These are phyloP conservation scores for Blastocystis sp. DNA, from an alignment of 352 stramenopile genomes.

Conservation along the genomic window DNA sequence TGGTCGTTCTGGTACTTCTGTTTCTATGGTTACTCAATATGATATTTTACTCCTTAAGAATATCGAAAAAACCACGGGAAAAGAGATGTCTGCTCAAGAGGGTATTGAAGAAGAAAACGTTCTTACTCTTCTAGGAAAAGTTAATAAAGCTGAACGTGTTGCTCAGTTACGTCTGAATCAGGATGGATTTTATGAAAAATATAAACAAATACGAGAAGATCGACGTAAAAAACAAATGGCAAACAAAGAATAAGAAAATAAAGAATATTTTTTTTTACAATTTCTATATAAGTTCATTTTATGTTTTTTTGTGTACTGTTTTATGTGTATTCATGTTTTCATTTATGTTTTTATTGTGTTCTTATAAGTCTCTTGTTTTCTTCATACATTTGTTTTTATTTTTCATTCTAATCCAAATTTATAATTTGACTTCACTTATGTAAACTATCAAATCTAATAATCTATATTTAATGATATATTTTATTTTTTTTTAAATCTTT, in stretches of 20 bases:
- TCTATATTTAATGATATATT: too few relatives aligned
- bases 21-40: constrained; percentile 77
- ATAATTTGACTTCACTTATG: too few relatives aligned
- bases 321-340: background rate
- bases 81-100: constrained; percentile 69
- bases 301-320: too few relatives aligned
- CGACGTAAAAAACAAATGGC: constrained; percentile 52
- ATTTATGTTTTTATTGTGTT: too few relatives aligned
- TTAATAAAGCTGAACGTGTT: constrained; percentile 71
- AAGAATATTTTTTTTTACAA: background rate
- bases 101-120: constrained; percentile 70
- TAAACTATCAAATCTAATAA: too few relatives aligned
- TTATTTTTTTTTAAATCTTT: too few relatives aligned
- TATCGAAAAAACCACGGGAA: constrained; percentile 67
- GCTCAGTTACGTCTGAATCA: constrained; percentile 71
- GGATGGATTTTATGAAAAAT: constrained; percentile 63
- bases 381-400: too few relatives aligned
- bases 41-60: constrained; percentile 66
- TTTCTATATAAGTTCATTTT: background rate
- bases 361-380: too few relatives aligned
- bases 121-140: constrained; percentile 73
- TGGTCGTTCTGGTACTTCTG: constrained; percentile 63
- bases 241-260: constrained; percentile 49
- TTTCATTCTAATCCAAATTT: too few relatives aligned
- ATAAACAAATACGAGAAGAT: too few relatives aligned